Evolutionary conservation across 805 yeast species (phyloP).

Genomic region (Zygosaccharomyces lentus): DNA sequence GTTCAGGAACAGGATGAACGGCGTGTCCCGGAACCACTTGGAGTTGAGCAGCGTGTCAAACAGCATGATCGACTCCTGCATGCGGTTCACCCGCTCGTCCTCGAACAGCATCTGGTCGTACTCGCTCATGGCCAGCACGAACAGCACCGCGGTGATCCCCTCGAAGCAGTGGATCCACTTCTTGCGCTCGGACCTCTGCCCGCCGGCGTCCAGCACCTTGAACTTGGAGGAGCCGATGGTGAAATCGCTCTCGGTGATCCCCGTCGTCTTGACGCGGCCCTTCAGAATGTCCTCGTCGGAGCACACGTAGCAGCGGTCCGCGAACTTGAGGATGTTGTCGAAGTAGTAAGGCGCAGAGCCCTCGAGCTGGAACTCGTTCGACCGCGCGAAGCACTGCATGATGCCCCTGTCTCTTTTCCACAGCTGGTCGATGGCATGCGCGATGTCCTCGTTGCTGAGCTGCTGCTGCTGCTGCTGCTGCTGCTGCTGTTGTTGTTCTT

Average conservation of each 20-base stretch:
- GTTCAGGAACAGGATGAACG: constrained; percentile 84
- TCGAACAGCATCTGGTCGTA: constrained; percentile 90
- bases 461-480: constrained; percentile 6
- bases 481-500: constrained; percentile 8
- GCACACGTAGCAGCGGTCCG: constrained; percentile 61
- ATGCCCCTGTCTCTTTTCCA: constrained; percentile 76
- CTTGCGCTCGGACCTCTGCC: constrained; percentile 84
- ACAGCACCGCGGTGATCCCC: constrained; percentile 79
- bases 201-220: constrained; percentile 91
- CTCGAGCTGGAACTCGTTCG: constrained; percentile 81
- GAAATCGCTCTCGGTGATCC: constrained; percentile 84
- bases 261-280: constrained; percentile 93
- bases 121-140: constrained; percentile 86
- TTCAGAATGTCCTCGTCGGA: constrained; percentile 77
- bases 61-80: constrained; percentile 82
- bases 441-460: constrained; percentile 50
- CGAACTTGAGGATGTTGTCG: constrained; percentile 62
- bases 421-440: constrained; percentile 59
- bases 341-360: constrained; percentile 79
- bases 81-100: constrained; percentile 81
- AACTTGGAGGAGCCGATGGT: constrained; percentile 60
- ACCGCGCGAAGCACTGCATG: constrained; percentile 48
- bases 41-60: constrained; percentile 84
- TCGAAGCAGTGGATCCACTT: constrained; percentile 96
- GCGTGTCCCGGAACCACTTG: constrained; percentile 77